phyloP scores from a whole-genome alignment of 148 eudicot genomes.

The Mesembryanthemum crystallinum region DNA sequence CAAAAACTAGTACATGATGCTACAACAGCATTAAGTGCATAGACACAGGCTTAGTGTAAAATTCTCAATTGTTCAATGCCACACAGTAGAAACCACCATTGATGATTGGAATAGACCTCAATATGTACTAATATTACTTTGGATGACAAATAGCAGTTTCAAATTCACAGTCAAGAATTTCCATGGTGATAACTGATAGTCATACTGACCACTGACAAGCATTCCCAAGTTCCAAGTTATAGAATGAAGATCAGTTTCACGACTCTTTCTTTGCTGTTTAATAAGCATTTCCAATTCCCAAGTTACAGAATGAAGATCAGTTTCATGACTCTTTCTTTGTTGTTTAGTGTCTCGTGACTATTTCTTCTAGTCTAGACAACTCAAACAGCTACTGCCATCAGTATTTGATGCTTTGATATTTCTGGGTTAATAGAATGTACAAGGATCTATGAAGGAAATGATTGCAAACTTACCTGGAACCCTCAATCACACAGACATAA shows the following conservation, averaged over 20 bases:
- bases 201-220: not conserved
- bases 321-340: not conserved
- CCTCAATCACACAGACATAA: slow-evolving; percentile 82
- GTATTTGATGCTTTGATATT: slow-evolving; percentile 1
- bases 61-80: not conserved
- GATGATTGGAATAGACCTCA: no score
- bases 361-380: not conserved
- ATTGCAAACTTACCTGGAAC: slow-evolving; percentile 54
- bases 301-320: not conserved
- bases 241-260: not conserved
- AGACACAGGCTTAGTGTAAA: no score
- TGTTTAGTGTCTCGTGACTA: not conserved
- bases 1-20: not conserved
- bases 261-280: not conserved
- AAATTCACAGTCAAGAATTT: no score
- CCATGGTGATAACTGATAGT: not conserved
- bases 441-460: not conserved
- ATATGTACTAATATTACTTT: no score
- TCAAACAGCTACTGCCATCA: not conserved
- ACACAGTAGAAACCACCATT: not conserved
- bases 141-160: no score
- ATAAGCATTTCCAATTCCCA: not conserved
- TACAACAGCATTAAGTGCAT: not conserved
- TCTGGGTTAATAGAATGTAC: slow-evolving; percentile 10
- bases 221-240: not conserved